Evolutionary conservation across 2,329 filamentous ascomycete species (phyloP), one percentile per base, ranked within the genome.

Genomic region (Fusarium sp.): DNA sequence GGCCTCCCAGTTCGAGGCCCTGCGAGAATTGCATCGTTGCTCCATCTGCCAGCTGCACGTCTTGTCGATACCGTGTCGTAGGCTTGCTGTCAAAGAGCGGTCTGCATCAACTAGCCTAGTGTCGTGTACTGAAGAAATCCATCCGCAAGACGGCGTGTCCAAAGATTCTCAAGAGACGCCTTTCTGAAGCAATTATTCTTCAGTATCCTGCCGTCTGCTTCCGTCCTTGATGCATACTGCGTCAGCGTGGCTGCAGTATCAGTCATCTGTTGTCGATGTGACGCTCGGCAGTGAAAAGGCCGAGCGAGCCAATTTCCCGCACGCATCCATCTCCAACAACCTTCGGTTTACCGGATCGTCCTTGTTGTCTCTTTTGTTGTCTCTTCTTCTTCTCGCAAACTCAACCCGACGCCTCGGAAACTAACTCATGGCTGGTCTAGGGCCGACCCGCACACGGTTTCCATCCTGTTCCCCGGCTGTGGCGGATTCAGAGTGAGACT

Each of bases 31-130:
- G 57, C 45, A 60, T 39, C 37, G 68, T 39, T 54, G 43, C 59
- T 22, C 68, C 58, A 59, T 76, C 64, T 71, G 74, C 65, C 64
- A 33, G 50, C 67, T 69, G 76, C 67, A 76, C 76, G 75, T 68
- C 68, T 73, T 69, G 67, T 74, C 68, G 68, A 74, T 64, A 63
- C 67, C 63, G 70, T 73, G 65, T 74, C 76, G 57, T 62, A 48
- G 64, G 39, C 52, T 64, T 48, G 73, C 71, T 78, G 76, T 76
- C 76, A 78, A 78, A 76, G 67, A 78, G 76, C 76, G 76, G 76
- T 78, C 76, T 78, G 76, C 75, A 64, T 76, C 67, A 71, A 76
- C 64, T 52, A 74, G 56, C 54, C 65, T 71, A 75, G 74, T 76
- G 69, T 43, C 68, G 67, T 61, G 24, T 52, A 48, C 66, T 54